A percentile compares a stretch with the other conserved stretches of the same genome.
Conservation (phyloP, 805 yeast species). For the Cyberlindnera maritima region DNA sequence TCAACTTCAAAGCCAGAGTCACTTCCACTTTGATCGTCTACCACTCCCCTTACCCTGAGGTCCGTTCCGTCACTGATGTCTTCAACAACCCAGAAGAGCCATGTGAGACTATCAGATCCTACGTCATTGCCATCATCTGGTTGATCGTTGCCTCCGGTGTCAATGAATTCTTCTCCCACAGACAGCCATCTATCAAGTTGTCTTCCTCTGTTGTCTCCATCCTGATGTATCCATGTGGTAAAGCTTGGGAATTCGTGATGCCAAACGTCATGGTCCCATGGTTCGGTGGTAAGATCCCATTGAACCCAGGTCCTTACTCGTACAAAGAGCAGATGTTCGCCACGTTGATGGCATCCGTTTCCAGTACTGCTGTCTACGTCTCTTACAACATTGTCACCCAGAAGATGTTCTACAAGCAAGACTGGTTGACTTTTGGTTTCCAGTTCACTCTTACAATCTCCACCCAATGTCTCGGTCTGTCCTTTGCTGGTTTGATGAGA, state of each 20-base stretch:
- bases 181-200: slow-evolving; percentile 48
- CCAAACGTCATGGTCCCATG: slow-evolving; percentile 46
- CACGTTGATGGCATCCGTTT: slow-evolving; percentile 37
- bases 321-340: slow-evolving; percentile 65
- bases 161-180: slow-evolving; percentile 54
- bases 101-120: slow-evolving; percentile 46
- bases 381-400: slow-evolving; percentile 37
- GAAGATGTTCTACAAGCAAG: slow-evolving; percentile 31
- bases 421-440: slow-evolving; percentile 42
- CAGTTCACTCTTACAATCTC: slow-evolving; percentile 51
- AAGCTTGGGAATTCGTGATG: slow-evolving; percentile 36
- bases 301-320: slow-evolving; percentile 66
- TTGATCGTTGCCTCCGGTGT: slow-evolving; percentile 50
- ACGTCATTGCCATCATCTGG: slow-evolving; percentile 41
- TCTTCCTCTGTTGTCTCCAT: slow-evolving; percentile 44
- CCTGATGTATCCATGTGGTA: slow-evolving; percentile 45
- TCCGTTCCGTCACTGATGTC: slow-evolving; percentile 57
- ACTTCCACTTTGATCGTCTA: slow-evolving; percentile 23
- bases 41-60: slow-evolving; percentile 63
- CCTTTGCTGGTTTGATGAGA: slow-evolving; percentile 63
- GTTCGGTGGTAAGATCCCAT: slow-evolving; percentile 37
- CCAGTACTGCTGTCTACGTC: slow-evolving; percentile 35
- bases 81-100: slow-evolving; percentile 46
- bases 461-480: slow-evolving; percentile 63
- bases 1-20: slow-evolving; percentile 12